Evolutionary conservation across 1,139 yeast genomes (phyloP), one percentile per base, ranked within the genome.

Genomic region (Citeromyces hawaiiensis): DNA sequence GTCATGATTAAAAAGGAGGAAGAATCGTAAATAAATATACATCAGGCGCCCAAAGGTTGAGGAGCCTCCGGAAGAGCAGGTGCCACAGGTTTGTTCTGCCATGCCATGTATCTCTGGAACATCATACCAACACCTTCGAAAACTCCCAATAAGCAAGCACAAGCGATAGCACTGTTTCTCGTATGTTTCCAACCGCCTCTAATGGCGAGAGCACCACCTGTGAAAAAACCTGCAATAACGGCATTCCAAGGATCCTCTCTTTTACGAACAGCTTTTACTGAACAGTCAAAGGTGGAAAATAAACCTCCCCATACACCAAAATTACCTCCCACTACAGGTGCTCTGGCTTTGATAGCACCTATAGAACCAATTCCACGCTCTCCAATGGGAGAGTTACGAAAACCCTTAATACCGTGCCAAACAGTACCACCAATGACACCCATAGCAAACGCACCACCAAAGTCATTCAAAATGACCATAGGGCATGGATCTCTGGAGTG

Each of bases 271-370:
- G 93, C 95, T 63, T 91, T 91, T 40, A 91, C 95, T 21, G 91
- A 73, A 69, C 99, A 91, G 63, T 91, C 98, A 59, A 80, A 93
- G 6, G 94, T 82, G 32, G 96, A 85, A 59, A 93, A 91, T 52
- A 91, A 68, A 44, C 99, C 99, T 68, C 98, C 99, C 99, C 99
- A 91, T 35, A 86, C 96, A 63, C 98, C 98, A 56, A 91, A 91
- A 63, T 91, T 91, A 55, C 99, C 99, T 47, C 98, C 99, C 42
- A 91, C 88, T 39, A 91, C 96, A 35, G 99, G 99, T 2, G 96
- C 98, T 61, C 98, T 75, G 43, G 96, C 86, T 59, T 87, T 86
- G 51, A 91, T 81, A 40, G 97, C 97, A 32, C 86, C 69, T 45
- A 91, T 57, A 19, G 96, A 85, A 40, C 98, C 98, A 46, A 74